These are phyloP conservation scores for Mrakia frigida DNA, from an alignment of 768 basidiomycete species.

Conservation along the genomic window DNA sequence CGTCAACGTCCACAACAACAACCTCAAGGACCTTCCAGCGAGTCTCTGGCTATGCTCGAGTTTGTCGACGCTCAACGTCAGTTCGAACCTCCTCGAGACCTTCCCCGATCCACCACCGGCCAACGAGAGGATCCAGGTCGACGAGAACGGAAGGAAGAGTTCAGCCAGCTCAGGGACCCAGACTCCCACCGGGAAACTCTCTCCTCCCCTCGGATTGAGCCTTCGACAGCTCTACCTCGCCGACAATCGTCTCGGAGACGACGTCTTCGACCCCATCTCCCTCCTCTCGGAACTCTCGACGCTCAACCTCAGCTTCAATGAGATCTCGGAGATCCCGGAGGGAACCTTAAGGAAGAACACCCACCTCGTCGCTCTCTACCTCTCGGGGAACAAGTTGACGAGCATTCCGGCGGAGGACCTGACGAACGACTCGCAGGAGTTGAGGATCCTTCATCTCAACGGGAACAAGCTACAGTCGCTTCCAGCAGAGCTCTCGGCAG, in stretches of 20 bases:
- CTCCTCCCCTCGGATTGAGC: slow-evolving; percentile 62
- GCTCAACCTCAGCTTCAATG: slow-evolving; percentile 91
- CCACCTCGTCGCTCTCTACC: slow-evolving; percentile 73
- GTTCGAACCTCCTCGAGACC: slow-evolving; percentile 72
- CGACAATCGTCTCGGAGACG: slow-evolving; percentile 81
- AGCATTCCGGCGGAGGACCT: slow-evolving; percentile 86
- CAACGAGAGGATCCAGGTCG: slow-evolving; percentile 20
- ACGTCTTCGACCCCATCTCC: slow-evolving; percentile 66
- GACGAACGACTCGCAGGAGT: slow-evolving; percentile 53
- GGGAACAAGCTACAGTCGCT: slow-evolving; percentile 89
- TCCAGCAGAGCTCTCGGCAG: slow-evolving; percentile 81
- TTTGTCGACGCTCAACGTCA: slow-evolving; percentile 70
- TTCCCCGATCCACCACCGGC: slow-evolving; percentile 61
- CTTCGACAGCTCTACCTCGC: slow-evolving; percentile 77
- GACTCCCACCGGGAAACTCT: slow-evolving; percentile 31
- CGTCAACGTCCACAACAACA: slow-evolving; percentile 89
- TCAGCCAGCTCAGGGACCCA: slow-evolving; percentile 21
- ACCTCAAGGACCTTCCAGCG: slow-evolving; percentile 65
- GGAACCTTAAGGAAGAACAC: slow-evolving; percentile 67
- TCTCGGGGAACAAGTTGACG: slow-evolving; percentile 91
- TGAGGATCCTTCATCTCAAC: slow-evolving; percentile 78
- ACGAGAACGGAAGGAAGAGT: slow-evolving; percentile 30
- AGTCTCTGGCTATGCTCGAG: slow-evolving; percentile 78
- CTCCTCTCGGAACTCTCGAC: slow-evolving; percentile 69
- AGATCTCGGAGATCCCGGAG: slow-evolving; percentile 79